These are phyloP conservation scores for Aechmea fasciata DNA, from an alignment of 176 grass and related monocot species.

Conservation along the genomic window DNA sequence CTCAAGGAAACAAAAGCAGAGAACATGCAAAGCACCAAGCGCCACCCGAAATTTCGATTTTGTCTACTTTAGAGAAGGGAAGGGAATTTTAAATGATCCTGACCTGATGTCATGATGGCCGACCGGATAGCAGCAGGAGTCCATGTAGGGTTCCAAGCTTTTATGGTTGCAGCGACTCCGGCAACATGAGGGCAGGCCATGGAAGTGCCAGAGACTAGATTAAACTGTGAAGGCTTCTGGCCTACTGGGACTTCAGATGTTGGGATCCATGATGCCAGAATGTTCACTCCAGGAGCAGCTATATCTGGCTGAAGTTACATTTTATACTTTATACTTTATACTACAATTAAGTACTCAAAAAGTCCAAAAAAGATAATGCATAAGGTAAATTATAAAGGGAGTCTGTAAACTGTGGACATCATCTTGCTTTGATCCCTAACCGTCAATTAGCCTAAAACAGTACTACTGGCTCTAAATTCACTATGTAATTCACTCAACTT, in stretches of 20 bases:
- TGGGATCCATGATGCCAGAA: constrained; percentile 77
- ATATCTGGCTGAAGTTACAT: constrained; percentile 50
- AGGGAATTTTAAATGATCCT: no score
- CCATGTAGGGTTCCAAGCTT: constrained; percentile 76
- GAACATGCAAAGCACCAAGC: no score
- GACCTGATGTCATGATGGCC: constrained; percentile 75
- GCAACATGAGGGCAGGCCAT: constrained; percentile 89
- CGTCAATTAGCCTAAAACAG: no score
- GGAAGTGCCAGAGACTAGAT: constrained; percentile 76
- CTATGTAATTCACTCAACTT: no score
- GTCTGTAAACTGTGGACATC: no score
- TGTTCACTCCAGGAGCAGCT: constrained; percentile 76
- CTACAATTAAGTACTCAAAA: neutral
- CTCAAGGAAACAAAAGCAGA: no score
- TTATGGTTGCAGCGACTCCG: constrained; percentile 50
- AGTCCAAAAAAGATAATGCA: neutral
- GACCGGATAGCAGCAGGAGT: constrained; percentile 73
- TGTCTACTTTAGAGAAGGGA: no score
- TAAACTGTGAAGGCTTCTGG: constrained; percentile 68
- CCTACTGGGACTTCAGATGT: constrained; percentile 32
- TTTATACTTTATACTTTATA: no score
- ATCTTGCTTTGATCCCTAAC: no score
- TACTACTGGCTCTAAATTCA: no score
- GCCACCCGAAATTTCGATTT: no score
- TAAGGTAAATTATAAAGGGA: no score